Base-by-base conservation (phyloP, 106 monocot genomes). In the Dendrobium catenatum region DNA sequence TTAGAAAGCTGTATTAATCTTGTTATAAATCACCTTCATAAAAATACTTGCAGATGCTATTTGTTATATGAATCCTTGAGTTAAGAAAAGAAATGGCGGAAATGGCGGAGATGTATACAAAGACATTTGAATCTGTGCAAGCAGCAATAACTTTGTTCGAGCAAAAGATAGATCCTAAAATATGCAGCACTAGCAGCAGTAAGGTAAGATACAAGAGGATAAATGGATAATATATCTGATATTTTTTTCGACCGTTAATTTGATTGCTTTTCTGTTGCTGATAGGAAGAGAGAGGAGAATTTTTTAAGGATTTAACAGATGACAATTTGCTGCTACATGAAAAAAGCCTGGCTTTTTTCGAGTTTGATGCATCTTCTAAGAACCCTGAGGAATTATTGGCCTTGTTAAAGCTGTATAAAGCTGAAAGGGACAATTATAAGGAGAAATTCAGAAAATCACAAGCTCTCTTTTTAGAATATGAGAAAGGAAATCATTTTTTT, bases 391-490 rank as follows among this genome's bases (percentile, higher is more conserved):
- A 85, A 20, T 42, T 83, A 18, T 78, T 82, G 2, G 2, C 66
- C 27, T 72, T 66, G 55, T 68, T 84, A 47, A 79, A 79, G 42
- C n/a, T 42, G 13, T 41, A 75, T 20, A 49, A 79, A 75, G 75
- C 79, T 55, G 87, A 87, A 29, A 78, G 81, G 24, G 80, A 75
- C 22, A 78, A 48, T 49, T 78, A 68, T 54, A 58, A 56, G 61
- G 77, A 77, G 49, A 80, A 85, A 43, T 82, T 44, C 42, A 64
- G 59, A 43, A 58, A 83, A 82, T 68, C 85, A 41, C 85, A 83
- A 49, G 33, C 16, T 17, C 72, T 66, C n/a, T 55, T 85, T 29
- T 54, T 80, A n/a, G 77, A 15, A 49, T 20, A 15, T 42, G 70
- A 79, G 82, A 79, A 79, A 82, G 19, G 88, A 84, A 29, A 41